phyloP scores from a whole-genome alignment of 2,329 filamentous ascomycete genomes.

The Periglandula ipomoeae region DNA sequence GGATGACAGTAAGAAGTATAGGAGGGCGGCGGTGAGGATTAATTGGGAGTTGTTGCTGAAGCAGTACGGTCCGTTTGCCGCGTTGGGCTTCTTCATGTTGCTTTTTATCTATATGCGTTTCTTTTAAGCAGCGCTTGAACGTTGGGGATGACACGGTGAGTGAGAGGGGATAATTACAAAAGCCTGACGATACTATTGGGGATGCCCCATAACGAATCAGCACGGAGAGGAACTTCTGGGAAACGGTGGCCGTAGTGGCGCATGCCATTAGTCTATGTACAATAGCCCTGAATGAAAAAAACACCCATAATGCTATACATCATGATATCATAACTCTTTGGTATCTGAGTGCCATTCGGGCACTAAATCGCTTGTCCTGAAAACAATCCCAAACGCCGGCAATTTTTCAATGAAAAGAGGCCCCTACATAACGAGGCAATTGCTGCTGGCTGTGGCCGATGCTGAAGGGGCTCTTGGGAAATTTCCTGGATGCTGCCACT shows the following conservation, averaged over 20 bases:
- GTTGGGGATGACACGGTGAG: too few species aligned
- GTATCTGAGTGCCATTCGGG: background rate
- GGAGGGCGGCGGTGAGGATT: slow-evolving; percentile 83
- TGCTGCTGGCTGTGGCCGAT: slow-evolving; percentile 23
- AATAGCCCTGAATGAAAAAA: slow-evolving; percentile 11
- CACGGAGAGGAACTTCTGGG: background rate
- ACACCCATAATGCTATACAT: slow-evolving; percentile 6
- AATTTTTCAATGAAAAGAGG: background rate
- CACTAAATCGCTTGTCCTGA: background rate
- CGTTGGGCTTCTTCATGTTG: slow-evolving; percentile 70
- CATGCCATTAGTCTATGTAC: slow-evolving; percentile 12
- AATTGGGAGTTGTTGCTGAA: slow-evolving; percentile 97
- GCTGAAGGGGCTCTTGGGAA: slow-evolving; percentile 26
- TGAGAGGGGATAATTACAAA: too few species aligned
- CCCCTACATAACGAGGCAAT: slow-evolving; percentile 37
- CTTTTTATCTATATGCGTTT: slow-evolving; percentile 90
- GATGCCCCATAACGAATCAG: too few species aligned
- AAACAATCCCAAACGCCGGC: too few species aligned
- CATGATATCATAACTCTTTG: background rate
- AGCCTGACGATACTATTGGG: too few species aligned
- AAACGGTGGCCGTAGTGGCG: background rate
- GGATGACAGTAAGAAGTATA: slow-evolving; percentile 93
- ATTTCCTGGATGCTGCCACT: slow-evolving; percentile 43
- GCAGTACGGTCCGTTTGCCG: slow-evolving; percentile 90
- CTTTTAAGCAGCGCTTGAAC: slow-evolving; percentile 51